Base-by-base conservation (phyloP, 768 basidiomycete genomes). In the Russula dissimulans region DNA sequence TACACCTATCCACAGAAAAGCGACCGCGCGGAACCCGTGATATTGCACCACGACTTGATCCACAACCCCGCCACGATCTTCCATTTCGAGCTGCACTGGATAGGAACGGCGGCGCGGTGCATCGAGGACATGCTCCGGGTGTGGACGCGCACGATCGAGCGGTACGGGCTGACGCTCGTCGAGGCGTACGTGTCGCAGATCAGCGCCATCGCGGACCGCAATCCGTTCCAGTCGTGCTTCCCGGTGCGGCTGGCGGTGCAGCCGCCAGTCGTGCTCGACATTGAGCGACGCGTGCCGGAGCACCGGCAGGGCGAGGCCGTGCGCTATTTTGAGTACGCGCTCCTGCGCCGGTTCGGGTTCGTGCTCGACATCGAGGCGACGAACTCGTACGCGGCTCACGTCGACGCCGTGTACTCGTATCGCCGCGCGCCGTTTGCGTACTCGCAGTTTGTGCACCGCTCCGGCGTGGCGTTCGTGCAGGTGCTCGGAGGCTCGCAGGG, bases 21-120 rank as follows among this genome's bases (percentile, higher is more conserved):
- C 67, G 87, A 91, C 70, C 87, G 91, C 67, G 89, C 92, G 0
- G 94, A 97, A 72, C 81, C 85, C 3, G 89, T 91, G 17, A 80
- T 95, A 34, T 77, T 97, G 29, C 95, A 97, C 70, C 85, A 95
- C 71, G 97, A 98, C 72, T 83, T 97, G 58, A 89, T 95, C 54
- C 95, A 97, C 71, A 97, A 97, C 68, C 89, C 92, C 0, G 82
- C 79, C n/a, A 95, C 88, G 32, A 91, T 89, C 60, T 97, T 97
- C 74, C 95, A 98, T 71, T 94, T 98, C 67, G 95, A 99, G 72
- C 78, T 99, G 32, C 91, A 95, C 62, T 99, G 97, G 95, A 87
- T 98, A 43, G 94, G 92, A 3, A 89, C 94, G 2, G 94, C 93
- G 1, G 92, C 94, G 26, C 83, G 90, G 22, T 87, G 86, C 63